Base-by-base conservation (phyloP, 1,284 basidiomycete species). In the Albatrellus sp. region DNA sequence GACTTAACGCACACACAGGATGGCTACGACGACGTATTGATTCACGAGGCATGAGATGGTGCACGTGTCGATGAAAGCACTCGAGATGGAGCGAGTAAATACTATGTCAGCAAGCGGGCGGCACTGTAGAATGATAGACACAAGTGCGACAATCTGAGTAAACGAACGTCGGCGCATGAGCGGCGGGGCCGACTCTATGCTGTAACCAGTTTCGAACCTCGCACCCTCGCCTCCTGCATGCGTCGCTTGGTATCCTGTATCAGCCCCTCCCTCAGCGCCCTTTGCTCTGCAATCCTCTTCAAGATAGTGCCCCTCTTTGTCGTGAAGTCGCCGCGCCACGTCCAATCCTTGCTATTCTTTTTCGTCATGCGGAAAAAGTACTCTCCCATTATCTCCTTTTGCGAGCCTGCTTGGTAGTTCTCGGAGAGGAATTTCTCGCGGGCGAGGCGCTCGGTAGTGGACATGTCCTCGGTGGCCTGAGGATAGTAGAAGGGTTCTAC, bases 401-500 rank as follows among this genome's bases (percentile, higher is more conserved):
- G 57, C 40, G 61, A 50, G 49, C 72, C 62, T 38, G 76, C 59
- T 42, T 65, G 61, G 61, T 81, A 82, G 48, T 70, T 67, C 30
- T 72, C 64, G 56, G 86, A 74, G 38, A 87, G 56, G 66, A 70
- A 74, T 37, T 71, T 61, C 61, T 78, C 67, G 31, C 80, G 67
- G 51, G 68, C 63, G 50, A 66, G 62, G 37, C 73, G 70, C 51
- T 78, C 71, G 42, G 67, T 58, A 34, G 57, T 61, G 12, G 67
- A 59, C 79, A 91, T 83, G 59, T 89, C 87, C 56, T 86, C 84
- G 48, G 79, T 52, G 41, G 83, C 77, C 47, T 76, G 75, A 0
- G 90, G 90, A 59, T 90, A 92, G 66, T 91, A 90, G 69, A 94
- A 94, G 1, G 90, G 90, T 54, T 92, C 80, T 32, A 80, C 76